Base-by-base conservation (phyloP, 1,139 yeast species). In the Taiozyma sp. region DNA sequence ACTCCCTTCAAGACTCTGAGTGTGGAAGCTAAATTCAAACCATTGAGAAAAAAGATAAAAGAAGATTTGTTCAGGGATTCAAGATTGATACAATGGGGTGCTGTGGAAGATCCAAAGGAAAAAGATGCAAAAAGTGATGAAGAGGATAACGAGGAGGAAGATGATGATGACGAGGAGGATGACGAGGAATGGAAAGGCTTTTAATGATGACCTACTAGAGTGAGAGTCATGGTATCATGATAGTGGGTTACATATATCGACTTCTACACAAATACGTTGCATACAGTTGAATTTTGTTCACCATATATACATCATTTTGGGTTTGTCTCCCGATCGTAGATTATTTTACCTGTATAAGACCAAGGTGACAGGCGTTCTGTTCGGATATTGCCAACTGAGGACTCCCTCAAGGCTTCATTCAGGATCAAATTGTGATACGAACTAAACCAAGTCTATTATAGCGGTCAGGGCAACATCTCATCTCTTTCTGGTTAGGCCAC, bases 11-110 rank as follows among this genome's bases (percentile, higher is more conserved):
- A 71, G 44, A 72, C 68, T 6, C 71, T 91, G 51, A 71, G 74
- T 43, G 71, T 72, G 40, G 68, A 72, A 24, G 76, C 84, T 13
- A 50, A 56, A 26, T 74, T 80, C 62, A 88, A 85, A 68, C 79
- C 88, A 2, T 71, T 90, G 54, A 80, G 89, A 64, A 73, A 76
- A 51, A 83, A 81, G 61, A 83, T 86, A 54, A 74, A 72, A 57
- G 81, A 78, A 44, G 95, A 88, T 44, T 76, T 91, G 1, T 70
- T 88, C 50, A 72, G 72, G 1, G 96, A 90, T 64, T 69, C 71
- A 39, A 76, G 95, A 62, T 73, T 89, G 52, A 67, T 67, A 39
- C 73, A 73, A 42, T 88, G 96, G 96, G 86, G 83, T 8, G 53
- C 4, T 60, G 49, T n/a, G 59, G 56, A 9, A 65, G 58, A 14